These are phyloP conservation scores for Tetratostichococcus sp. DNA, from an alignment of 139 green algal species.

Conservation along the genomic window DNA sequence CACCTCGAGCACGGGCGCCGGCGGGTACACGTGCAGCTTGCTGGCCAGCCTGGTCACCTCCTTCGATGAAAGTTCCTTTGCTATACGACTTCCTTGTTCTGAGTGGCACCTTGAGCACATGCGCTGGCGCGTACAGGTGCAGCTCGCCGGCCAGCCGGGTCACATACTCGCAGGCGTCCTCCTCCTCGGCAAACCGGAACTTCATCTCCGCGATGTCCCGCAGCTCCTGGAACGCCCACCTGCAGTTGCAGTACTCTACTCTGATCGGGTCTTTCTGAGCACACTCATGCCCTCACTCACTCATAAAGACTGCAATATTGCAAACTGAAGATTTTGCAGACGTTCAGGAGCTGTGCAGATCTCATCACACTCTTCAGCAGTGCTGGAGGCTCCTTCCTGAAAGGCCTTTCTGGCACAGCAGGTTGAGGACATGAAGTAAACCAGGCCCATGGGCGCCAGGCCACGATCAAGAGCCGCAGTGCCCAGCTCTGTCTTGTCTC, in stretches of 20 bases:
- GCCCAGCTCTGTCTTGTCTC: no score
- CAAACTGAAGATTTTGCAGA: no score
- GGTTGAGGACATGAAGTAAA: slow-evolving; percentile 83
- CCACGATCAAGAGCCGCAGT: slow-evolving; percentile 59
- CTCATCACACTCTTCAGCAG: no score
- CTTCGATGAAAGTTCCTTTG: not conserved
- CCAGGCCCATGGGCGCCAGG: slow-evolving; percentile 54
- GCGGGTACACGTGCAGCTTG: no score
- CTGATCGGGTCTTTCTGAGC: no score
- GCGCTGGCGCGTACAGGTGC: slow-evolving; percentile 39
- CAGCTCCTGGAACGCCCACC: slow-evolving; percentile 89
- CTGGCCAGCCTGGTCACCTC: no score
- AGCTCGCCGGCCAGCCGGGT: slow-evolving; percentile 51
- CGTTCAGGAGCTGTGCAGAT: no score
- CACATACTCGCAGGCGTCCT: slow-evolving; percentile 74
- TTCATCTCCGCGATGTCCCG: slow-evolving; percentile 64
- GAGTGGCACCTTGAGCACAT: slow-evolving; percentile 44
- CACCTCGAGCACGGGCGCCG: no score
- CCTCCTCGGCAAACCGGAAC: slow-evolving; percentile 77
- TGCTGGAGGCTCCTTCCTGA: no score
- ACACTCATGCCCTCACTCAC: no score
- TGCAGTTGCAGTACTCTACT: slow-evolving; percentile 47
- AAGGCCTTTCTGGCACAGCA: slow-evolving; percentile 63
- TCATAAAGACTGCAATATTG: no score
- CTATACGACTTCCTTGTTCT: not conserved